Evolutionary conservation across 495 filamentous ascomycete genomes (phyloP).

Genomic region (Penicillium fimorum): DNA sequence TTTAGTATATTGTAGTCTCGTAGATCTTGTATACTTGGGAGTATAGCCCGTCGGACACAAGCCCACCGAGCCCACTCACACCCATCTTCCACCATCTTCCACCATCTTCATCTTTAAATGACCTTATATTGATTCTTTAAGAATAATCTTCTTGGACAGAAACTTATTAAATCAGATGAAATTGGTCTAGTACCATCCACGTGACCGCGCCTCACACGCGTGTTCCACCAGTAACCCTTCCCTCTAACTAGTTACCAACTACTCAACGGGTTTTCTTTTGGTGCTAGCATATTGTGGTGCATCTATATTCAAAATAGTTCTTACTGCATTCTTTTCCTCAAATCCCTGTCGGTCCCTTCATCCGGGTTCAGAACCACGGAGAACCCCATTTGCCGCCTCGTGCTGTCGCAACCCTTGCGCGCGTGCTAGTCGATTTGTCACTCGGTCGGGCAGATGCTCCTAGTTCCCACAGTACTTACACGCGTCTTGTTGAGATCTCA

Average conservation of each 20-base stretch:
- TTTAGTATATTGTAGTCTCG: background rate
- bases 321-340: background rate
- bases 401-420: constrained; percentile 25
- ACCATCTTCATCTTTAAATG: background rate
- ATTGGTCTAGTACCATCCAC: constrained; percentile 18
- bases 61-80: background rate
- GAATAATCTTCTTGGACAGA: background rate
- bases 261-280: constrained; percentile 4
- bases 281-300: constrained; percentile 11
- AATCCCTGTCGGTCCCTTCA: background rate
- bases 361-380: constrained; percentile 1
- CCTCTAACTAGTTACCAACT: constrained; percentile 15
- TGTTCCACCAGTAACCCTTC: constrained; percentile 23
- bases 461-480: constrained; percentile 13
- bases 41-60: background rate
- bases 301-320: constrained; percentile 7
- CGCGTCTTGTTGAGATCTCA: constrained; percentile 20
- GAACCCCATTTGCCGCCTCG: constrained; percentile 24
- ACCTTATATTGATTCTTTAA: background rate
- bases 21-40: background rate
- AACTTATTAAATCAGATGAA: background rate
- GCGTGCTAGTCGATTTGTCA: constrained; percentile 32
- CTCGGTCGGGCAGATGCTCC: constrained; percentile 26
- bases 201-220: constrained; percentile 45
- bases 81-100: background rate